These are phyloP conservation scores for Zoysia matrella DNA, from an alignment of 202 grass and related monocot genomes.

Conservation along the genomic window DNA sequence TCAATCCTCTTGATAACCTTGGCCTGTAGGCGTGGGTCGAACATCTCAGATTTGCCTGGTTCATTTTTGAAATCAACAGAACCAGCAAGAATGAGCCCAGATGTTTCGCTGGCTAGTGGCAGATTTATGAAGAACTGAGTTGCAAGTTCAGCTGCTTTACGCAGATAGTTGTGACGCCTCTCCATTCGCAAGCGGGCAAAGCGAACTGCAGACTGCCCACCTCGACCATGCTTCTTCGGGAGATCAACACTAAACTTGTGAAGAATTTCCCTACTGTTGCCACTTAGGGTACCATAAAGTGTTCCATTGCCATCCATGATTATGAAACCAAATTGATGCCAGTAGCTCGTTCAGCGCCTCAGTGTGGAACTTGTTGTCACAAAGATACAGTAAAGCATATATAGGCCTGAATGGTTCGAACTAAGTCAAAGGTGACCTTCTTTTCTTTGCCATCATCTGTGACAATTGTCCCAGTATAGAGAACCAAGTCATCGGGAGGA, in stretches of 20 bases:
- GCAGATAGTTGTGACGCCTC: constrained; percentile 78
- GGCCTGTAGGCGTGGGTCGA: constrained; percentile 67
- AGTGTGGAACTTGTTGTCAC: too few species aligned
- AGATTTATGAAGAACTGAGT: constrained; percentile 53
- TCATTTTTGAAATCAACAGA: constrained; percentile 82
- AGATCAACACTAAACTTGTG: constrained; percentile 74
- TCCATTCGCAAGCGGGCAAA: constrained; percentile 74
- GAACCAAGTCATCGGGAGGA: constrained; percentile 77
- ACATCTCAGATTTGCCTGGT: constrained; percentile 76
- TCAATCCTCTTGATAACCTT: constrained; percentile 69
- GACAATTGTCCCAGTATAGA: constrained; percentile 82
- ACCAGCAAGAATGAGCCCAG: constrained; percentile 71
- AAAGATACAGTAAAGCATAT: neutral
- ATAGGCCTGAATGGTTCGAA: constrained; percentile 79
- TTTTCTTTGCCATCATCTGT: constrained; percentile 92
- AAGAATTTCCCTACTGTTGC: constrained; percentile 66
- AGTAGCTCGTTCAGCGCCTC: too few species aligned
- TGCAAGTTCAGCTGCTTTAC: constrained; percentile 53
- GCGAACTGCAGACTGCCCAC: constrained; percentile 74
- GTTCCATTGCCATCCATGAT: constrained; percentile 80
- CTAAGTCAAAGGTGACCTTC: constrained; percentile 86
- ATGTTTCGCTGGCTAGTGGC: constrained; percentile 69
- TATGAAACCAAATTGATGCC: constrained; percentile 19
- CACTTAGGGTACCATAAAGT: constrained; percentile 74
- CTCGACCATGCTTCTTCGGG: constrained; percentile 78